Evolutionary conservation across 805 yeast species (phyloP).

Genomic region (Barnettozyma wickerhamii): DNA sequence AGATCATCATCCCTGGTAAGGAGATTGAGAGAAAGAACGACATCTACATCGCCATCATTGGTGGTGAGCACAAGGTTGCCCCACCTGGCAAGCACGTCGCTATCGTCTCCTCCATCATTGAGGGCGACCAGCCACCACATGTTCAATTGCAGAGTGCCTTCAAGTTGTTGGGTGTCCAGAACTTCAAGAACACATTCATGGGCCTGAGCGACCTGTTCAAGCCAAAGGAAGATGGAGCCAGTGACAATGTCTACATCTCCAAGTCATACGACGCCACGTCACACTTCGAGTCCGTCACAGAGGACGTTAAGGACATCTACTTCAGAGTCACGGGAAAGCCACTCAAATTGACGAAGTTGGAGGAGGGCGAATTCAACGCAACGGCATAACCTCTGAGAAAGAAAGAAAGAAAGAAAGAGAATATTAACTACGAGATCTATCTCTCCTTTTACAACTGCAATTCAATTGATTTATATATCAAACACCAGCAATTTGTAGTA

Average conservation of each 20-base stretch:
- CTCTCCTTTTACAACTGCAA: too few relatives aligned
- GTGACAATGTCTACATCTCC: conserved; percentile 76
- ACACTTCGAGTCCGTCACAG: conserved; percentile 94
- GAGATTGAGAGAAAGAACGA: conserved; percentile 92
- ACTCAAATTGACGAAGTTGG: conserved; percentile 38
- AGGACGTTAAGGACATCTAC: conserved; percentile 92
- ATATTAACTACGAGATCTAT: too few relatives aligned
- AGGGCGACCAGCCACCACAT: conserved; percentile 93
- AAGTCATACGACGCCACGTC: conserved; percentile 91
- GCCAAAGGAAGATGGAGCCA: conserved; percentile 78
- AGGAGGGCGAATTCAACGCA: conserved; percentile 26
- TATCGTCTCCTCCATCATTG: conserved; percentile 89
- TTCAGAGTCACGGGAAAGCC: conserved; percentile 91
- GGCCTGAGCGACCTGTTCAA: conserved; percentile 89
- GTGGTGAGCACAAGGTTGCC: conserved; percentile 85
- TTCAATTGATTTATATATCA: too few relatives aligned
- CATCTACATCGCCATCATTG: conserved; percentile 87
- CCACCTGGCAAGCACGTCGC: conserved; percentile 89
- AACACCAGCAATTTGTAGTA: too few relatives aligned
- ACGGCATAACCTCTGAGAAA: too few relatives aligned
- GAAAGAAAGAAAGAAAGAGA: neutral
- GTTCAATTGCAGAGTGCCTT: conserved; percentile 91
- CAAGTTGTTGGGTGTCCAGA: conserved; percentile 73
- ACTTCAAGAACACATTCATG: conserved; percentile 58
- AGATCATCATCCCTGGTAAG: conserved; percentile 94